These are phyloP conservation scores for Penicillium janthinellum DNA, from an alignment of 2,329 filamentous ascomycete genomes.

Conservation along the genomic window DNA sequence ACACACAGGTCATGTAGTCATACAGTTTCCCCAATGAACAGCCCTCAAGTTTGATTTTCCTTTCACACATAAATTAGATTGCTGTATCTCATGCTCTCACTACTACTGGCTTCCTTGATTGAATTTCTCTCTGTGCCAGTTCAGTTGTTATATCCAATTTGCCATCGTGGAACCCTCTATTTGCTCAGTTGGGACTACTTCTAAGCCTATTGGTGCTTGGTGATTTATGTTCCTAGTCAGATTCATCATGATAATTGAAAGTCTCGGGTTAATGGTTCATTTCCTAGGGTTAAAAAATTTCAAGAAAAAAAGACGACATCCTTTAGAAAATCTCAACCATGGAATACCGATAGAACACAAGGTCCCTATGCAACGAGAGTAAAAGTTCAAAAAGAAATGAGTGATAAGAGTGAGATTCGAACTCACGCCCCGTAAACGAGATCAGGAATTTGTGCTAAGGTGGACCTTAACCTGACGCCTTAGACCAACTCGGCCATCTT, in stretches of 20 bases:
- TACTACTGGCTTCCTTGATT: neutral
- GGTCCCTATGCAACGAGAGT: too few species aligned
- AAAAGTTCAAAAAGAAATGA: slow-evolving; percentile 10
- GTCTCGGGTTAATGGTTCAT: neutral
- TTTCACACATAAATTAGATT: neutral
- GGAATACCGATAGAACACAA: too few species aligned
- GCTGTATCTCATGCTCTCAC: neutral
- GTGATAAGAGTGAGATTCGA: slow-evolving; percentile 28
- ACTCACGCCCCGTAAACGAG: slow-evolving; percentile 25
- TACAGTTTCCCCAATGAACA: neutral
- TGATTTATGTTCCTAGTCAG: neutral
- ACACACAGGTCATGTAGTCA: neutral
- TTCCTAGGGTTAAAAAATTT: too few species aligned
- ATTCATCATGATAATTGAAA: neutral
- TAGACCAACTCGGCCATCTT: slow-evolving; percentile 39
- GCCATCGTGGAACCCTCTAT: neutral
- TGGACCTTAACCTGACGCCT: slow-evolving; percentile 37
- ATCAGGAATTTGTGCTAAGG: slow-evolving; percentile 29
- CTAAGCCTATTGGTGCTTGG: too few species aligned
- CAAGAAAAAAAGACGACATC: too few species aligned
- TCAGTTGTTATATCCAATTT: neutral
- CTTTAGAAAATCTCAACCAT: too few species aligned
- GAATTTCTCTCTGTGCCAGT: neutral
- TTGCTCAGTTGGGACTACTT: neutral
- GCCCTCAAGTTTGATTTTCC: neutral